phyloP scores from a whole-genome alignment of 2,329 filamentous ascomycete species.

The Calonectria pteridis region DNA sequence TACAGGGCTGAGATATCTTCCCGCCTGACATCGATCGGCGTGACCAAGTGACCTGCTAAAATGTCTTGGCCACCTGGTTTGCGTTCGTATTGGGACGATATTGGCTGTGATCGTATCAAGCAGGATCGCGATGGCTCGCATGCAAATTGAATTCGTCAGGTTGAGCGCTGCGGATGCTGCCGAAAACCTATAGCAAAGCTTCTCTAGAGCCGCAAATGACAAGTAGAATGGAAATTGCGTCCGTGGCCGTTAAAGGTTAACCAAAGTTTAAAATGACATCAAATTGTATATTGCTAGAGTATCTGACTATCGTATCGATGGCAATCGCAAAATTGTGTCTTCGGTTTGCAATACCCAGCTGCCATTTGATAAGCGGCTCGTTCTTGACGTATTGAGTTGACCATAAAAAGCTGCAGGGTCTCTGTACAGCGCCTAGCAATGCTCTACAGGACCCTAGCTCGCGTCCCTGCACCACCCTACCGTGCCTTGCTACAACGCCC shows the following conservation, averaged over 20 bases:
- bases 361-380: no score
- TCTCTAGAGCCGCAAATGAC: neutral
- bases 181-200: neutral
- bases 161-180: neutral
- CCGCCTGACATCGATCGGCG: neutral
- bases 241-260: neutral
- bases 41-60: neutral
- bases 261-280: neutral
- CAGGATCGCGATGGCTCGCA: neutral
- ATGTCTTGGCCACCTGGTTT: neutral
- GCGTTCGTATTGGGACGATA: neutral
- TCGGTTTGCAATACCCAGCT: neutral
- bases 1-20: neutral
- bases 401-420: neutral
- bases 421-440: neutral
- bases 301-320: neutral
- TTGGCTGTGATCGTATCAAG: neutral
- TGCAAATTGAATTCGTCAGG: neutral
- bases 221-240: neutral
- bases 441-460: neutral
- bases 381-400: neutral
- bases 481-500: no score
- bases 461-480: neutral
- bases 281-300: neutral
- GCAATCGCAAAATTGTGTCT: neutral